These are phyloP conservation scores for Multifurca ochricompacta DNA, from an alignment of 768 basidiomycete genomes.

Conservation along the genomic window DNA sequence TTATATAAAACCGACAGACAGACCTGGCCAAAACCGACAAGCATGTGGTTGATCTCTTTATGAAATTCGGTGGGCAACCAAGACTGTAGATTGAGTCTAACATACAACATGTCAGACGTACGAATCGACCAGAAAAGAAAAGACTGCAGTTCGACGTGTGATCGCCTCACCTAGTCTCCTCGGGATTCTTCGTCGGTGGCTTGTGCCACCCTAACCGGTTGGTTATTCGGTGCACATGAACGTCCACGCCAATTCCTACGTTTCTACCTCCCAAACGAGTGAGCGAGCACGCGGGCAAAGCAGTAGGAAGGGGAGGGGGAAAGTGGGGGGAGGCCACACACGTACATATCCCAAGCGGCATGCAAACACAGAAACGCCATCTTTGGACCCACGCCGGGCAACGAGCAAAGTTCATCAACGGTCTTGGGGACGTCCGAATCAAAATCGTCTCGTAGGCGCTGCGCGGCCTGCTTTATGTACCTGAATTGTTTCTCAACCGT, in stretches of 20 bases:
- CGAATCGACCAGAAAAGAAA: not conserved
- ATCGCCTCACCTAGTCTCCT: slow-evolving; percentile 80
- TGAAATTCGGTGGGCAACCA: slow-evolving; percentile 75
- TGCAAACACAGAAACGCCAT: slow-evolving; percentile 89
- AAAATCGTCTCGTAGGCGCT: slow-evolving; percentile 60
- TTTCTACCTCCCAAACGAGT: slow-evolving; percentile 45
- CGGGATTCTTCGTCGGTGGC: slow-evolving; percentile 74
- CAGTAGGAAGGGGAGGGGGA: too few relatives aligned
- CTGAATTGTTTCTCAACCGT: too few relatives aligned
- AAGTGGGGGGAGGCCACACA: too few relatives aligned
- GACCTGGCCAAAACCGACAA: slow-evolving; percentile 85
- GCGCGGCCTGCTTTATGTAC: slow-evolving; percentile 68
- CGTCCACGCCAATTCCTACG: slow-evolving; percentile 89
- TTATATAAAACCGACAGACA: slow-evolving; percentile 3
- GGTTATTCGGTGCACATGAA: slow-evolving; percentile 93
- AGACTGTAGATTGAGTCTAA: slow-evolving; percentile 73
- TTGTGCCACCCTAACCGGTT: slow-evolving; percentile 92
- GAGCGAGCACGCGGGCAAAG: not conserved
- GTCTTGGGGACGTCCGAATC: slow-evolving; percentile 84
- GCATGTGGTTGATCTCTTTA: slow-evolving; percentile 66
- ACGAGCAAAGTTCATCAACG: slow-evolving; percentile 76
- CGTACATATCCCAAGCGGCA: slow-evolving; percentile 76
- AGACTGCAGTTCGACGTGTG: too few relatives aligned
- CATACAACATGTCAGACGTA: not conserved
- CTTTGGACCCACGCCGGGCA: slow-evolving; percentile 92